These are phyloP conservation scores for Umbelopsis sp. DNA, from an alignment of 192 early-diverging fungal species.

Conservation along the genomic window DNA sequence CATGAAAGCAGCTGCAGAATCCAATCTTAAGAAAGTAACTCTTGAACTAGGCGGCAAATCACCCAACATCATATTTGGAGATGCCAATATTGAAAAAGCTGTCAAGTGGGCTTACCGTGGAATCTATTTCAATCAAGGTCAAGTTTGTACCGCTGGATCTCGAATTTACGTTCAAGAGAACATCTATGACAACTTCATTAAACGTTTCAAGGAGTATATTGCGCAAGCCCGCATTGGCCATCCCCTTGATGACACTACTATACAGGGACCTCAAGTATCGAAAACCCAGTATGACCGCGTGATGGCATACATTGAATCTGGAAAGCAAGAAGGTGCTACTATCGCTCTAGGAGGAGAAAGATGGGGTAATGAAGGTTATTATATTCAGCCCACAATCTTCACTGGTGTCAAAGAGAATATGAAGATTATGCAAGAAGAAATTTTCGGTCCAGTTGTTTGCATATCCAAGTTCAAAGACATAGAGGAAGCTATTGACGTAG, in stretches of 20 bases:
- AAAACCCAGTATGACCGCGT: constrained; percentile 49
- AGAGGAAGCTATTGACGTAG: constrained; percentile 64
- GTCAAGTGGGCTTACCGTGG: constrained; percentile 60
- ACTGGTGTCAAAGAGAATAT: constrained; percentile 39
- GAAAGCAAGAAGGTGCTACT: constrained; percentile 39
- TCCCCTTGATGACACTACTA: constrained; percentile 51
- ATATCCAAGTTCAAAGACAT: constrained; percentile 66
- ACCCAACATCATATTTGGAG: constrained; percentile 67
- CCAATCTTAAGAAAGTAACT: constrained; percentile 63
- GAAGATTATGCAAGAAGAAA: constrained; percentile 63
- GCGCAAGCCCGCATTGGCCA: constrained; percentile 62
- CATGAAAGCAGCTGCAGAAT: constrained; percentile 47
- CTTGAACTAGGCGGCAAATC: constrained; percentile 84
- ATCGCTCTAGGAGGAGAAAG: constrained; percentile 32
- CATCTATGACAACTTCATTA: constrained; percentile 63
- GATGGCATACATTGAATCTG: constrained; percentile 37
- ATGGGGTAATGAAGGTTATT: neutral
- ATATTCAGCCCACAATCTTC: constrained; percentile 47
- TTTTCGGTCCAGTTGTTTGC: constrained; percentile 77
- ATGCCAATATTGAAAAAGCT: constrained; percentile 65
- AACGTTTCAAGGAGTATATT: constrained; percentile 45
- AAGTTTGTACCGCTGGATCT: constrained; percentile 70
- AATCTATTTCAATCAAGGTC: constrained; percentile 73
- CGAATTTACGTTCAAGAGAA: constrained; percentile 68
- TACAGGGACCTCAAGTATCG: constrained; percentile 68